Conservation (phyloP, 2,329 filamentous ascomycete genomes). For the Tolypocladium capitatum region DNA sequence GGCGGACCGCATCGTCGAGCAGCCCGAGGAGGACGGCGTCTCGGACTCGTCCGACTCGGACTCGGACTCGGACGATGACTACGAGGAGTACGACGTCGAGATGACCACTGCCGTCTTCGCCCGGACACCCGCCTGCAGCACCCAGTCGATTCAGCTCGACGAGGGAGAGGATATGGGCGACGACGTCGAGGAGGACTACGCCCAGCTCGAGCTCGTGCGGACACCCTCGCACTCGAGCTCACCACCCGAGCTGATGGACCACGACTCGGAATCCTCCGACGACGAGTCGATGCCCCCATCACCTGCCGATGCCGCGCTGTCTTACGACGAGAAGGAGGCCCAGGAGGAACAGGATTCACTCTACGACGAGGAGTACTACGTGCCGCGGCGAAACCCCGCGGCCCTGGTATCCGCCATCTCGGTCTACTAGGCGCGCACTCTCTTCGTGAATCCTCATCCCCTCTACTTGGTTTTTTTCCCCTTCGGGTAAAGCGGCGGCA, state of each 20-base stretch:
- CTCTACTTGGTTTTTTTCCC: conserved; percentile 3
- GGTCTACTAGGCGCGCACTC: conserved; percentile 32
- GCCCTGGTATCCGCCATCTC: conserved; percentile 41
- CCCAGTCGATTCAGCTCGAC: conserved; percentile 10
- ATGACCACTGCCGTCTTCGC: conserved; percentile 37
- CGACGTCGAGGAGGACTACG: conserved; percentile 51
- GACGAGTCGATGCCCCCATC: conserved; percentile 70
- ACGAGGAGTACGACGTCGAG: conserved; percentile 47
- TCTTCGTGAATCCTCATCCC: neutral
- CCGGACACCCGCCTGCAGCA: conserved; percentile 28
- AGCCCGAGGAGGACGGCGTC: conserved; percentile 55
- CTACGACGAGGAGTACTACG: conserved; percentile 41
- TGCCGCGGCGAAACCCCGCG: conserved; percentile 36
- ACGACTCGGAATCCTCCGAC: conserved; percentile 54
- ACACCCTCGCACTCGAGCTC: conserved; percentile 53
- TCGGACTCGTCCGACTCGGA: conserved; percentile 35
- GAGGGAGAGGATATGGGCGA: conserved; percentile 36
- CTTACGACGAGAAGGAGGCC: conserved; percentile 46
- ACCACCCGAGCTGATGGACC: conserved; percentile 59
- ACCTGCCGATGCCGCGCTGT: conserved; percentile 43
- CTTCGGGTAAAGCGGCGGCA: conserved; percentile 13
- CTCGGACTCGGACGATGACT: conserved; percentile 24
- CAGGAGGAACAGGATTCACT: conserved; percentile 30
- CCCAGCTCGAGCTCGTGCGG: conserved; percentile 53
- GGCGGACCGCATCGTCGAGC: conserved; percentile 67